A percentile compares a stretch with the other conserved stretches of the same genome.
Evolutionary conservation across 139 green algal genomes (phyloP).

Genomic region (Chlorella sp.): DNA sequence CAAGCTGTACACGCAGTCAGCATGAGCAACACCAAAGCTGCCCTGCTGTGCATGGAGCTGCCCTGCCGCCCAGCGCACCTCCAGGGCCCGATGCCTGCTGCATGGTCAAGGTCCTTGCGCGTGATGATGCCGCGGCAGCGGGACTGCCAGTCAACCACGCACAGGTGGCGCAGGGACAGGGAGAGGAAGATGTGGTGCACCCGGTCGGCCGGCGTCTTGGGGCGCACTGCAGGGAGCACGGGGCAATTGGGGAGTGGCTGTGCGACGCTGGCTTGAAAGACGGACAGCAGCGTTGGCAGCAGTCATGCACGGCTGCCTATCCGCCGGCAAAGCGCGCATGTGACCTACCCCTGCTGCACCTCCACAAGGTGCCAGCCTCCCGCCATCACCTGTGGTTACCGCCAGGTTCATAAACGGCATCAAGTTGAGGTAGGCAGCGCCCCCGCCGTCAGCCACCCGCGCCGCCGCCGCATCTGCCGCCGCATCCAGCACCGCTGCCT

Average conservation of each 20-base stretch:
- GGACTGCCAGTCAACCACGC: conserved; percentile 64
- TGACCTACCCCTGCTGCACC: too few relatives aligned
- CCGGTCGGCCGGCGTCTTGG: conserved; percentile 14
- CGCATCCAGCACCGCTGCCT: not conserved
- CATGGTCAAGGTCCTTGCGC: conserved; percentile 45
- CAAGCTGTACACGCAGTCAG: not conserved
- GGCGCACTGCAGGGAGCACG: conserved; percentile 60
- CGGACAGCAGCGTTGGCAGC: too few relatives aligned
- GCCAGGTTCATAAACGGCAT: conserved; percentile 81
- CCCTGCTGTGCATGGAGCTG: not conserved
- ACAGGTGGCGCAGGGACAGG: conserved; percentile 91
- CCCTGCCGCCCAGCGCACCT: not conserved
- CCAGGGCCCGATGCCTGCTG: conserved; percentile 47
- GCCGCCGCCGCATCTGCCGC: conserved; percentile 1
- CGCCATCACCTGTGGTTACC: conserved; percentile 11
- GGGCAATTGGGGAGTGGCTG: too few relatives aligned
- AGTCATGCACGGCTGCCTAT: too few relatives aligned
- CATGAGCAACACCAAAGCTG: too few relatives aligned
- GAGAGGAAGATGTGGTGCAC: conserved; percentile 78
- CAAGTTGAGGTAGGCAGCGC: conserved; percentile 75
- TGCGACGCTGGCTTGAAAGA: too few relatives aligned
- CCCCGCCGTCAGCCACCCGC: too few relatives aligned
- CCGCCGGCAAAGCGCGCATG: too few relatives aligned
- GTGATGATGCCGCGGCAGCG: conserved; percentile 10
- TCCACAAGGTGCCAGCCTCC: too few relatives aligned